Conservation (phyloP, 192 early-diverging fungal genomes). For the Diversispora eburnea region DNA sequence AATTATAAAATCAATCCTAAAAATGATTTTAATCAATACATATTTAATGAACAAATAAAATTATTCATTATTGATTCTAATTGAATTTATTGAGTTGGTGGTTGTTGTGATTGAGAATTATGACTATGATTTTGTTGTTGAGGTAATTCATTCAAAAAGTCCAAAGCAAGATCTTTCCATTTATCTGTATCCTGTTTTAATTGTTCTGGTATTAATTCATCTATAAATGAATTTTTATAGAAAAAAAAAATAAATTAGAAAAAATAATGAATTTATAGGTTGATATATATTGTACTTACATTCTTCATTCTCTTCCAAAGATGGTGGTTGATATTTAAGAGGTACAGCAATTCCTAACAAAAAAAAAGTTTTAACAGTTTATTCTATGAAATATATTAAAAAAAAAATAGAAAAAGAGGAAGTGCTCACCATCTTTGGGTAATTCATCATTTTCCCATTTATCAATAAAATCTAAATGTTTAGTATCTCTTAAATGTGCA, state of each 20-base stretch:
- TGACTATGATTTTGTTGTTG: background rate
- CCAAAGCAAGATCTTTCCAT: background rate
- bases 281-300: too few species aligned
- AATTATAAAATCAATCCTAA: background rate
- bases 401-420: background rate
- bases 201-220: background rate
- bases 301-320: slow-evolving; percentile 6
- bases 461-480: slow-evolving; percentile 25
- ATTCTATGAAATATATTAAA: background rate
- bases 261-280: background rate
- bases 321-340: slow-evolving; percentile 9
- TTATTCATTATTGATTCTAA: too few species aligned
- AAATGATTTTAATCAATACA: too few species aligned
- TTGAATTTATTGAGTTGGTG: background rate
- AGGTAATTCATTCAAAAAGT: background rate
- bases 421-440: slow-evolving; percentile 12
- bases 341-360: slow-evolving; percentile 17
- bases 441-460: slow-evolving; percentile 21
- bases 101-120: background rate
- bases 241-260: background rate
- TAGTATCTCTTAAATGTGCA: slow-evolving; percentile 13
- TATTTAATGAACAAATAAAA: background rate
- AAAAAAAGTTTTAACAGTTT: background rate
- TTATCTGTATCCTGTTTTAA: background rate
- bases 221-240: background rate